Evolutionary conservation across 2,329 filamentous ascomycete genomes (phyloP).

Genomic region (Aureobasidium sp.): DNA sequence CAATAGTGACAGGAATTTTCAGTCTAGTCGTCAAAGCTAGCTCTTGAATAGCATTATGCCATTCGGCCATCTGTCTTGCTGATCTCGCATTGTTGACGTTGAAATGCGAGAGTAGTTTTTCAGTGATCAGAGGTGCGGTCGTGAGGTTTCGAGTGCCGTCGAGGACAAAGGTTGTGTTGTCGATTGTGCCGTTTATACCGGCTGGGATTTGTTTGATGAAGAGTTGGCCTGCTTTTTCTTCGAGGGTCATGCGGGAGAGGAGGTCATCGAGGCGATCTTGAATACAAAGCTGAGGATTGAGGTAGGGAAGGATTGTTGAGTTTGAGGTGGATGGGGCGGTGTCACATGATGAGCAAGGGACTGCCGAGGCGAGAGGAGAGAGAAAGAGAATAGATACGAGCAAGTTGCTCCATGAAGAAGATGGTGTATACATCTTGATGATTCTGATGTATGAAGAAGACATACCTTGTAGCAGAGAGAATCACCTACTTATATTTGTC

Average conservation of each 20-base stretch:
- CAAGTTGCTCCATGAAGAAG: not conserved
- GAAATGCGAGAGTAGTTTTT: conserved; percentile 70
- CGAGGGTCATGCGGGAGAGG: conserved; percentile 75
- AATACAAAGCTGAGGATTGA: conserved; percentile 38
- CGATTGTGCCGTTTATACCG: conserved; percentile 7
- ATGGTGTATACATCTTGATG: not conserved
- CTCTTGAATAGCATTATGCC: conserved; percentile 7
- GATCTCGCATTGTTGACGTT: conserved; percentile 73
- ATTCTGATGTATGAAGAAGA: not conserved
- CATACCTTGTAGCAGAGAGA: not conserved
- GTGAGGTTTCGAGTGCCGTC: conserved; percentile 6
- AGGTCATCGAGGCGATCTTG: conserved; percentile 73
- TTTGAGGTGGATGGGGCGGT: not conserved
- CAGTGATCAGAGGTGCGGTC: conserved; percentile 74
- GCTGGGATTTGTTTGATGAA: conserved; percentile 40
- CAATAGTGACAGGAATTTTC: conserved; percentile 8
- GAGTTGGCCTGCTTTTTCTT: conserved; percentile 76
- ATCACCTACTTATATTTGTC: not conserved
- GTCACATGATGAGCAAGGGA: not conserved
- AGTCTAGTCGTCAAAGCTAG: conserved; percentile 4
- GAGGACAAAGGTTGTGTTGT: not conserved
- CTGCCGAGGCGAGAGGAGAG: not conserved
- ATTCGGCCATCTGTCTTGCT: conserved; percentile 65
- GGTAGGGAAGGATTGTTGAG: not conserved
- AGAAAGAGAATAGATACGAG: not conserved